These are phyloP conservation scores for Arctium lappa DNA, from an alignment of 129 eudicot species.

Conservation along the genomic window DNA sequence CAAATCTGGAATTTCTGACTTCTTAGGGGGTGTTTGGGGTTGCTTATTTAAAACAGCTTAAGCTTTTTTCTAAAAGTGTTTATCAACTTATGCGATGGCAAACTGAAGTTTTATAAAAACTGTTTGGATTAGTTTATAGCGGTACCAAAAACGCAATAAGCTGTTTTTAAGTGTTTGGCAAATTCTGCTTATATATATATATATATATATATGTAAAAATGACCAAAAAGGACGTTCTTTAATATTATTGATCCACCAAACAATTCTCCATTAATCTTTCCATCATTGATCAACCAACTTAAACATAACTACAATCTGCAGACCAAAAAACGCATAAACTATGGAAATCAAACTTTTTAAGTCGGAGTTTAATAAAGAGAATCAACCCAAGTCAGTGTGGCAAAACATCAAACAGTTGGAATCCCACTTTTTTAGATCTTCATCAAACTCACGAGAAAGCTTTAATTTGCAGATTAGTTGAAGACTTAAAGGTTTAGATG, in stretches of 20 bases:
- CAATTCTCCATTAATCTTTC: neutral
- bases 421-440: slow-evolving; percentile 28
- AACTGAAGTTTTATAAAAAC: too few species aligned
- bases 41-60: too few species aligned
- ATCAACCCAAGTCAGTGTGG: slow-evolving; percentile 3
- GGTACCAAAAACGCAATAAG: too few species aligned
- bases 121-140: too few species aligned
- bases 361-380: neutral
- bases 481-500: slow-evolving; percentile 18
- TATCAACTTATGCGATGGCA: too few species aligned
- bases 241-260: too few species aligned
- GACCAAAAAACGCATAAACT: neutral
- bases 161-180: too few species aligned
- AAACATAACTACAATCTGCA: neutral
- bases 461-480: slow-evolving; percentile 5
- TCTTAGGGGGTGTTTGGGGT: neutral
- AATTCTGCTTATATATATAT: too few species aligned
- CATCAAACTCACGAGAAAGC: slow-evolving; percentile 14
- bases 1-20: neutral
- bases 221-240: too few species aligned
- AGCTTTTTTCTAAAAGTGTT: too few species aligned
- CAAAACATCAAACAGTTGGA: slow-evolving; percentile 13
- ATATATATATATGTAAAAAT: too few species aligned
- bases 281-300: neutral
- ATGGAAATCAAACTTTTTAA: neutral